These are phyloP conservation scores for Chenopodium album DNA, from an alignment of 148 eudicot genomes.

Conservation along the genomic window DNA sequence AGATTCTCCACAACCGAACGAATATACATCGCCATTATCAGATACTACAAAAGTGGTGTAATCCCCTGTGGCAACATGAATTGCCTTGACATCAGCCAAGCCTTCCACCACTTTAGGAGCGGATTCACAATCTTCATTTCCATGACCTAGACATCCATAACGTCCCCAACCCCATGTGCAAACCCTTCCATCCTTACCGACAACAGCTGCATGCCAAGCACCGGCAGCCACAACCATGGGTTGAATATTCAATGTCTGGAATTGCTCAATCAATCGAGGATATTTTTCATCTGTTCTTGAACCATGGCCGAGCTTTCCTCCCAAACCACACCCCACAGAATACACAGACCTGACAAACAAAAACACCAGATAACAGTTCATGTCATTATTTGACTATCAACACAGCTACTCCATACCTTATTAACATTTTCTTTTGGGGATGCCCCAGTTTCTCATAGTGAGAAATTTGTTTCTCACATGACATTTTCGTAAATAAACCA, in stretches of 20 bases:
- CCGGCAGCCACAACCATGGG: constrained; percentile 88
- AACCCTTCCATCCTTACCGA: constrained; percentile 86
- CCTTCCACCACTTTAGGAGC: constrained; percentile 88
- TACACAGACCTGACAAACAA: constrained; percentile 72
- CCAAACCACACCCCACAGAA: constrained; percentile 96
- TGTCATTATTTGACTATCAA: neutral
- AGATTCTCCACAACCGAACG: constrained; percentile 94
- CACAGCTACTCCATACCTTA: neutral
- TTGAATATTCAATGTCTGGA: constrained; percentile 66
- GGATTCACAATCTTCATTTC: constrained; percentile 80
- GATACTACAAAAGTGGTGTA: constrained; percentile 90
- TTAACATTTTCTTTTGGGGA: no score
- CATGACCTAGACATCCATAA: constrained; percentile 90
- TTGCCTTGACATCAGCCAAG: constrained; percentile 66
- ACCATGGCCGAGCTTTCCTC: constrained; percentile 97
- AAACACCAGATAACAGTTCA: neutral
- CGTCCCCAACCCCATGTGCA: constrained; percentile 99
- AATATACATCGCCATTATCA: constrained; percentile 72
- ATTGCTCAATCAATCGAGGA: constrained; percentile 75
- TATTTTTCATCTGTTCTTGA: constrained; percentile 64
- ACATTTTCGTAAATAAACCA: no score
- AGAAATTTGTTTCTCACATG: no score
- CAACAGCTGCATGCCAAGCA: constrained; percentile 97
- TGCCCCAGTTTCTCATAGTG: no score
- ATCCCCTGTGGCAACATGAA: constrained; percentile 92